Evolutionary conservation across 2,329 filamentous ascomycete species (phyloP).

Genomic region (Beauveria sp.): DNA sequence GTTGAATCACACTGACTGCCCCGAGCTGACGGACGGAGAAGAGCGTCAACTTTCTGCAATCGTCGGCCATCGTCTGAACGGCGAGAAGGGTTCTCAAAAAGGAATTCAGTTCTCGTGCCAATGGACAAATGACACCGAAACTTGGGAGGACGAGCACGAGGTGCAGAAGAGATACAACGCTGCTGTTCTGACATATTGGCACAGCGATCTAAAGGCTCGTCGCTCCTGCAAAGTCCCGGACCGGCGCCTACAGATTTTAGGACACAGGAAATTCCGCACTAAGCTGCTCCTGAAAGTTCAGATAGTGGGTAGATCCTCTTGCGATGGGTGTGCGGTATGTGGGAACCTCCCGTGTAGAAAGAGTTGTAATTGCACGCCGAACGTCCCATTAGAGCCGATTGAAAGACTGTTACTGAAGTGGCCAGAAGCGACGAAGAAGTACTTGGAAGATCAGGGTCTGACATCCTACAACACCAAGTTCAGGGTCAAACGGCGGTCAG

Average conservation of each 20-base stretch:
- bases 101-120: background rate
- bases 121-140: constrained; percentile 1
- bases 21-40: background rate
- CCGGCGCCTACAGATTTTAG: background rate
- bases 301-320: constrained; percentile 2
- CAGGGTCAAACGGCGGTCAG: background rate
- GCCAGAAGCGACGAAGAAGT: background rate
- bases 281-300: background rate
- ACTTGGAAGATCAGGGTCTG: background rate
- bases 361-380: background rate
- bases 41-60: constrained; percentile 1
- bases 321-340: background rate
- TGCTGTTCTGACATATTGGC: constrained; percentile 1
- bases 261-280: background rate
- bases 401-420: background rate
- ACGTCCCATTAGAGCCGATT: background rate
- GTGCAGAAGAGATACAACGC: constrained; percentile 1
- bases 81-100: background rate
- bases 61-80: constrained; percentile 3
- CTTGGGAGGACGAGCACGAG: background rate
- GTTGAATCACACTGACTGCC: background rate
- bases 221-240: background rate
- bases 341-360: background rate
- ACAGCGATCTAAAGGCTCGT: constrained; percentile 2
- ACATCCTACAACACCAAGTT: background rate